Evolutionary conservation across 441 rosid species (phyloP).

Genomic region (Erysimum pusillum): DNA sequence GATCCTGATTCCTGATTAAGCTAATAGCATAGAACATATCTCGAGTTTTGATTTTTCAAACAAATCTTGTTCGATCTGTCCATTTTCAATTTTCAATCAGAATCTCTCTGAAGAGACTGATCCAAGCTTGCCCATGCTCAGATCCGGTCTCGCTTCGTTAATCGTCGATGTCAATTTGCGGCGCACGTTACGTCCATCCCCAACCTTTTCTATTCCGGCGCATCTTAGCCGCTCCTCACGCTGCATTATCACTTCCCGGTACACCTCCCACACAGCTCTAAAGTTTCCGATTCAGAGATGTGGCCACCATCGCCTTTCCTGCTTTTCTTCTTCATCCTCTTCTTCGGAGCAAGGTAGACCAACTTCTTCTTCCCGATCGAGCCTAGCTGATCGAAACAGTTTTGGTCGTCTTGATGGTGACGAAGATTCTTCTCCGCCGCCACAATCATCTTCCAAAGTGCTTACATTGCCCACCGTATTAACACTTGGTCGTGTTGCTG

Average conservation of each 20-base stretch:
- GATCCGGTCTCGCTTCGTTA: constrained; percentile 45
- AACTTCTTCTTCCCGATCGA: constrained; percentile 53
- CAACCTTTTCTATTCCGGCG: constrained; percentile 46
- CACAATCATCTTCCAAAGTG: constrained; percentile 55
- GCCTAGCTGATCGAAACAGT: constrained; percentile 38
- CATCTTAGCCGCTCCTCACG: constrained; percentile 45
- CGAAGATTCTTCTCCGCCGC: constrained; percentile 33
- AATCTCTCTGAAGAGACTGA: neutral
- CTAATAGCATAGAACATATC: too few species aligned
- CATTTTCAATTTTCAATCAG: neutral
- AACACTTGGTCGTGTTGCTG: constrained; percentile 91
- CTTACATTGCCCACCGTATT: constrained; percentile 87
- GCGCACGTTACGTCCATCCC: constrained; percentile 58
- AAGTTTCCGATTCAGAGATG: constrained; percentile 45
- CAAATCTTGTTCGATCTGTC: constrained; percentile 13
- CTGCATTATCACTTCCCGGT: constrained; percentile 14
- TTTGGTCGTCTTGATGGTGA: constrained; percentile 7
- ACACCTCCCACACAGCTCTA: constrained; percentile 32
- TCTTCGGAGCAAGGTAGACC: constrained; percentile 37
- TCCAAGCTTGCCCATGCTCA: constrained; percentile 36
- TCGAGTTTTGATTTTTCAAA: too few species aligned
- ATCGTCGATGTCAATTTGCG: constrained; percentile 43
- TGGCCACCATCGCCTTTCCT: constrained; percentile 17
- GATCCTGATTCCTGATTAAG: too few species aligned
- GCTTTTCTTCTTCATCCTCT: constrained; percentile 45